Conservation (phyloP, 176 grass and related monocot genomes). For the Alopecurus myosuroides region DNA sequence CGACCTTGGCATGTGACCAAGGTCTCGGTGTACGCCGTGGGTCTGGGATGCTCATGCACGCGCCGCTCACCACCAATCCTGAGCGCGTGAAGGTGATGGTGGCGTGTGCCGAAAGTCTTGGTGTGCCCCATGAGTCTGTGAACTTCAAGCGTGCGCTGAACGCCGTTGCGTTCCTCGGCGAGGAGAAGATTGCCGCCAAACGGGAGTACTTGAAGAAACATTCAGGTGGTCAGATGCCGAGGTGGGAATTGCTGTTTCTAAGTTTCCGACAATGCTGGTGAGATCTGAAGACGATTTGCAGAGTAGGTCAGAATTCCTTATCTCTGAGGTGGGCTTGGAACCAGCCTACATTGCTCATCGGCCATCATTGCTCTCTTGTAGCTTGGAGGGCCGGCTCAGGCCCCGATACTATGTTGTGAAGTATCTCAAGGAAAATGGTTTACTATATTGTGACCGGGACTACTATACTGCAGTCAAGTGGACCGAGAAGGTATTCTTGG, state of each 20-base stretch:
- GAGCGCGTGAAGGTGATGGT: no score
- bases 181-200: no score
- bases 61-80: no score
- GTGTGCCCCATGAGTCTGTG: no score
- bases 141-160: no score
- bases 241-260: background rate
- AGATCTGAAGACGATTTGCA: background rate
- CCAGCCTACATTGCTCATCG: background rate
- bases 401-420: background rate
- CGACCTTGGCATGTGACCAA: no score
- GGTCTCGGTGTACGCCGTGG: no score
- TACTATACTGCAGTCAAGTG: background rate
- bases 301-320: background rate
- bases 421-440: background rate
- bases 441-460: background rate
- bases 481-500: background rate
- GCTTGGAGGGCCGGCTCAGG: background rate
- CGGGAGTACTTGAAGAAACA: no score
- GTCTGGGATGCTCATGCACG: no score
- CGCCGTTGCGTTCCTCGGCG: no score
- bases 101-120: background rate
- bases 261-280: background rate
- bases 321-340: background rate
- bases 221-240: no score
- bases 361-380: background rate